Conservation (phyloP, 140 eudicot species). For the Bidens hawaiensis region DNA sequence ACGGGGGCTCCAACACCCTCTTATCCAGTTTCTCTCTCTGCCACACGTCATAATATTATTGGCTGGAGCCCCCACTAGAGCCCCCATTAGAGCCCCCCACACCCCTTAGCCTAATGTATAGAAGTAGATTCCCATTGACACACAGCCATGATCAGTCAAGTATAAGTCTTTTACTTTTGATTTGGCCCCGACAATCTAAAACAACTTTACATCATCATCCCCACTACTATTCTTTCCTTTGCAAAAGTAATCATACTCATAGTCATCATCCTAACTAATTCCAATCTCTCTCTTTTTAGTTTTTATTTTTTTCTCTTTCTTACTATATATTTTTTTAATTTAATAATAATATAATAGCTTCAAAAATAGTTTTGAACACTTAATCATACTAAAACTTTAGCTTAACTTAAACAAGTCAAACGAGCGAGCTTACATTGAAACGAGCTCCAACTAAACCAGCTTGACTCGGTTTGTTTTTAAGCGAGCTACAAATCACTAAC, state of each 20-base stretch:
- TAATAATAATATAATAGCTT: neutral
- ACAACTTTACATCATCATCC: slow-evolving; percentile 29
- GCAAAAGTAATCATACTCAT: slow-evolving; percentile 28
- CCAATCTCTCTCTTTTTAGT: slow-evolving; percentile 20
- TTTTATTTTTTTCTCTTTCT: neutral
- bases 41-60: too few species aligned
- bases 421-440: neutral
- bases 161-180: slow-evolving; percentile 8
- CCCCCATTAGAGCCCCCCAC: too few species aligned
- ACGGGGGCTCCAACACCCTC: too few species aligned
- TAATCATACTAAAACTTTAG: too few species aligned
- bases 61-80: too few species aligned
- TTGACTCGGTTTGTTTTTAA: too few species aligned
- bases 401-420: too few species aligned
- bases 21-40: too few species aligned
- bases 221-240: slow-evolving; percentile 4
- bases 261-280: slow-evolving; percentile 36
- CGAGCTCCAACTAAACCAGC: neutral
- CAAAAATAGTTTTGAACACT: too few species aligned
- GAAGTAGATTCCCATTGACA: slow-evolving; percentile 21
- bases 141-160: slow-evolving; percentile 17
- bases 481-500: neutral
- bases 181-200: slow-evolving; percentile 30
- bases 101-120: too few species aligned
- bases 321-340: neutral